Evolutionary conservation across 768 basidiomycete genomes (phyloP), one percentile per base, ranked within the genome.

Genomic region (Leccinellum rugosiceps): DNA sequence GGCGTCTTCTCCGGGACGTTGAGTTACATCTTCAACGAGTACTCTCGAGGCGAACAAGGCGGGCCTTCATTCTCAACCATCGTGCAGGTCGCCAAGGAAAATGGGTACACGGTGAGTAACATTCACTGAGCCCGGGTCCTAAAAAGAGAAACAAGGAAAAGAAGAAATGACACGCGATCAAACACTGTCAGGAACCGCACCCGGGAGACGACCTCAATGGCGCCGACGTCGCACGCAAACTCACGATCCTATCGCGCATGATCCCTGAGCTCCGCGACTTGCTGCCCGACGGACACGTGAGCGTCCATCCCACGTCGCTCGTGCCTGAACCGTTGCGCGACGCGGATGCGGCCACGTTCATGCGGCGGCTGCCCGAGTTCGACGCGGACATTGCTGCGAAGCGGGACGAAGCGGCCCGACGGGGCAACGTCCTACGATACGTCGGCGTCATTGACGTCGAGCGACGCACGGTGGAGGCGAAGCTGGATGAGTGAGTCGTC

Each of bases 11-110:
- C 92, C 5, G 97, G 97, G 9, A 99, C 97, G 3, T 85, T 99
- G 80, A 93, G 90, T 70, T 99, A 98, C 77, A 98, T 99, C 76
- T 99, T 99, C 82, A 98, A 98, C 76, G 86, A 94, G 92, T 94
- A 76, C 87, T 73, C 91, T 3, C 87, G 84, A 4, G 85, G 83
- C 2, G 79, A 81, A 47, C 75, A 84, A 5, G 81, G 82, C 50
- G 88, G 88, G 0, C 86, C 87, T 1, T 76, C 77, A 28, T 98
- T 99, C 76, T 96, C 94, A 5, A 86, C 91, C 25, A 87, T 98
- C 34, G 96, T 99, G 55, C 83, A 83, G 57, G 72, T 86, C 35
- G 97, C 97, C 5, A 87, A 92, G 49, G 89, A 91, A 66, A 91
- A 92, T 64, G 97, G 97, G 1, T 99, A 95, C 75, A 99, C 97